phyloP scores from a whole-genome alignment of 73 alveolate genomes.

The Paramecium tetraurelia region DNA sequence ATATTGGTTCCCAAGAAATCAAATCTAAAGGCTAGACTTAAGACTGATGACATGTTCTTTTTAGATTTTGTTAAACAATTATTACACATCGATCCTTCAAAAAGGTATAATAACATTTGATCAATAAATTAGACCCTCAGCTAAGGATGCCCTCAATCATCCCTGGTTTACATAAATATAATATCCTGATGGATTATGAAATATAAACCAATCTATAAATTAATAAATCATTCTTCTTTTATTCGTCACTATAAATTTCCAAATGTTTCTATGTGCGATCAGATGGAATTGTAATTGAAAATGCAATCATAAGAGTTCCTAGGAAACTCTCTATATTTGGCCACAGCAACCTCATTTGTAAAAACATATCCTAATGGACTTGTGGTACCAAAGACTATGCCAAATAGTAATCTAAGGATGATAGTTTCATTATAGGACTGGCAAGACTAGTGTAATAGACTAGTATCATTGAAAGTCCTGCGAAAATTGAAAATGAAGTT shows the following conservation, averaged over 20 bases:
- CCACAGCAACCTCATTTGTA: background rate
- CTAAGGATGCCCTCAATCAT: conserved; percentile 84
- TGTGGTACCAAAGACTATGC: conserved; percentile 26
- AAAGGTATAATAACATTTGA: conserved; percentile 29
- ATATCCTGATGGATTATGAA: conserved; percentile 66
- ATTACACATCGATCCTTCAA: conserved; percentile 71
- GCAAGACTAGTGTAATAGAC: background rate
- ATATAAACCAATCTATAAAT: background rate
- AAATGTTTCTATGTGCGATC: conserved; percentile 34
- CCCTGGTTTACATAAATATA: conserved; percentile 74
- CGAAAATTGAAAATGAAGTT: background rate
- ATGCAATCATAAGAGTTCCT: background rate
- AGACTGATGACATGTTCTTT: conserved; percentile 73
- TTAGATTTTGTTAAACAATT: conserved; percentile 78
- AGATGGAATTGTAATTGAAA: background rate
- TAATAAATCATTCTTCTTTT: conserved; percentile 80
- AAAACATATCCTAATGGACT: conserved; percentile 27
- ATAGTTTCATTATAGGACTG: background rate
- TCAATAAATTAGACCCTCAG: conserved; percentile 68
- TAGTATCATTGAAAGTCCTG: background rate
- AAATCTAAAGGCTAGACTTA: conserved; percentile 80
- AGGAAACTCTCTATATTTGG: conserved; percentile 21
- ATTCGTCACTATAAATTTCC: background rate
- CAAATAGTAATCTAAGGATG: background rate
- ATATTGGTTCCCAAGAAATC: conserved; percentile 91